Evolutionary conservation across 805 yeast genomes (phyloP), one percentile per base, ranked within the genome.

Genomic region (Schwanniomyces vanrijiae): DNA sequence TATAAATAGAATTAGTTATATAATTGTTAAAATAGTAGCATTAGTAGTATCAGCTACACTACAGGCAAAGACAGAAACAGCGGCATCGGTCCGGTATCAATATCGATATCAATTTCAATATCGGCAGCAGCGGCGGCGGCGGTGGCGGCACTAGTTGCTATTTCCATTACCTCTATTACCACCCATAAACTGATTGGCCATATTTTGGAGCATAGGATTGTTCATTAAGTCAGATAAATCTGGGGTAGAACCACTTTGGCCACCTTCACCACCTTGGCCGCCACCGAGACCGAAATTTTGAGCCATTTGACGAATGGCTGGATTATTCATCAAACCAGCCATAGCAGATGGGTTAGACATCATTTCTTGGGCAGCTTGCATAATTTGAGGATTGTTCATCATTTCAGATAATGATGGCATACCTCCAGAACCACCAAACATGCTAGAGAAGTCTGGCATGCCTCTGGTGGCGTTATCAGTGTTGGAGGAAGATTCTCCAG

Each of bases 341-440:
- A 90, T 69, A 41, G 94, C 89, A 29, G 72, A 77, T 31, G 97
- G 97, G 64, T 90, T 83, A 44, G 82, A 81, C 96, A 90, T 88
- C 82, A 90, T 76, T 61, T 80, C 80, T 68, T 87, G 91, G 38
- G 96, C 96, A 65, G 90, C 90, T 66, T 85, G 87, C 86, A 86
- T 86, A 51, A 92, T 67, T 68, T 85, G 92, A n/a, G 99, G 99
- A 68, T 91, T 90, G 68, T 79, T 83, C 84, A 91, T 77, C 71
- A 91, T 66, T 25, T 83, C 81, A 41, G 82, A 74, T 47, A 90
- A 73, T 54, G 80, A 77, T 55, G 89, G 84, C 74, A 83, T 80
- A 19, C 90, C 91, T 37, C 91, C 92, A 29, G 80, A 80, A 45
- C 80, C 82, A 34, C 88, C 89, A 52, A 86, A 73, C 83, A 86